These are phyloP conservation scores for Cutaneotrichosporon sp. DNA, from an alignment of 1,284 basidiomycete genomes.

Conservation along the genomic window DNA sequence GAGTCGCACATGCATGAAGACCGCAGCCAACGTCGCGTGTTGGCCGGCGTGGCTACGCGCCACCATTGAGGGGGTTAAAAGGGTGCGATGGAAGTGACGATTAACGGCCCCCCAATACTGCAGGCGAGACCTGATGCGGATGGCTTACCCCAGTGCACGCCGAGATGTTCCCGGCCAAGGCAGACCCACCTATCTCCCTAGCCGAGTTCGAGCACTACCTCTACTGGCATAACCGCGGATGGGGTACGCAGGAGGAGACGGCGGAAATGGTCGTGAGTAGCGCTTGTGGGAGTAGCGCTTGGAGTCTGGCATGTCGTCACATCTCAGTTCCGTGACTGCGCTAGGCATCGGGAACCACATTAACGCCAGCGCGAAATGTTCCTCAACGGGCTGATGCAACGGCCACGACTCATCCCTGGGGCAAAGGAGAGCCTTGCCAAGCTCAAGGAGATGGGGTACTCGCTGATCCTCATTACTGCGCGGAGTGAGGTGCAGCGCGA, in stretches of 20 bases:
- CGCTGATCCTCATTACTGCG: conserved; percentile 66
- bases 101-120: too few species aligned
- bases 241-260: conserved; percentile 59
- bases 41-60: too few species aligned
- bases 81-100: too few species aligned
- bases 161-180: conserved; percentile 54
- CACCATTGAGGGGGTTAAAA: too few species aligned
- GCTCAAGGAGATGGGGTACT: conserved; percentile 61
- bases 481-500: conserved; percentile 58
- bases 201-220: conserved; percentile 60
- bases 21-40: too few species aligned
- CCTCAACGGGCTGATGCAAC: conserved; percentile 49
- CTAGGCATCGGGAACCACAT: too few species aligned
- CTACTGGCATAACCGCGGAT: conserved; percentile 63
- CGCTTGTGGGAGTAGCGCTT: too few species aligned
- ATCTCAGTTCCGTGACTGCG: too few species aligned
- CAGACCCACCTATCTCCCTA: conserved; percentile 51
- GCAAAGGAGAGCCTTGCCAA: conserved; percentile 59
- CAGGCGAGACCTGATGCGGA: too few species aligned
- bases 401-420: conserved; percentile 55
- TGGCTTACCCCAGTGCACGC: conserved; percentile 60
- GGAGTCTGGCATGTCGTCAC: too few species aligned
- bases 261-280: conserved; percentile 42
- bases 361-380: conserved; percentile 12
- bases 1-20: conserved; percentile 45